These are phyloP conservation scores for Trichophaea hybrida DNA, from an alignment of 2,329 filamentous ascomycete genomes.

Conservation along the genomic window DNA sequence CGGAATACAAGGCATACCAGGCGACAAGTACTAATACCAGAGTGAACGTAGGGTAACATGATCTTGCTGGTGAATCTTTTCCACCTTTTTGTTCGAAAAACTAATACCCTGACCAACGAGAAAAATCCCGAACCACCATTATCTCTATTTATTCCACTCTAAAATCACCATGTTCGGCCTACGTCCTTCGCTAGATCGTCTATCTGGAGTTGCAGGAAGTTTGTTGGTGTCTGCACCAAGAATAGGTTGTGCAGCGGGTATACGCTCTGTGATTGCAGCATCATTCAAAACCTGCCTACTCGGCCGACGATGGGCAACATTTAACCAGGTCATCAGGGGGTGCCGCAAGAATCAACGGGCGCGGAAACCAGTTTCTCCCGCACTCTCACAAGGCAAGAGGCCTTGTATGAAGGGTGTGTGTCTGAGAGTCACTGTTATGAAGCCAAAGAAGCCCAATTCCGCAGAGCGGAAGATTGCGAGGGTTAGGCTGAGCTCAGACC, in stretches of 20 bases:
- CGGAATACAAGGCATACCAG: too few relatives aligned
- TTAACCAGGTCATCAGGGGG: conserved; percentile 61
- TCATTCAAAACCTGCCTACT: neutral
- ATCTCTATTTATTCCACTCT: too few relatives aligned
- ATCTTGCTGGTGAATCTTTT: too few relatives aligned
- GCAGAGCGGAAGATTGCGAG: conserved; percentile 91
- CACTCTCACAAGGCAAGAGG: conserved; percentile 51
- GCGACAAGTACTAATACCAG: too few relatives aligned
- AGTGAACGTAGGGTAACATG: too few relatives aligned
- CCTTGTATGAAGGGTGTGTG: conserved; percentile 92
- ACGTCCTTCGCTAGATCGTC: too few relatives aligned
- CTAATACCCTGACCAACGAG: too few relatives aligned
- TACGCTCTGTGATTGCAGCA: conserved; percentile 22
- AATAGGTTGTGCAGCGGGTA: too few relatives aligned
- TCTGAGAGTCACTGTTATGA: conserved; percentile 79
- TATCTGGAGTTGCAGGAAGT: too few relatives aligned
- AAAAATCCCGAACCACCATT: too few relatives aligned
- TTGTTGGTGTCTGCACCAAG: too few relatives aligned
- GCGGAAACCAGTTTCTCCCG: conserved; percentile 77
- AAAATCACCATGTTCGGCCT: conserved; percentile 3
- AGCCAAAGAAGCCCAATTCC: conserved; percentile 98
- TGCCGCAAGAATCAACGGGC: conserved; percentile 66
- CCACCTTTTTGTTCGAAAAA: too few relatives aligned
- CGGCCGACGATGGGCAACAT: conserved; percentile 39
- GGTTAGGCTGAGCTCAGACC: conserved; percentile 74